Base-by-base conservation (phyloP, 108 stramenopile species). In the Fragilaria crotonensis region DNA sequence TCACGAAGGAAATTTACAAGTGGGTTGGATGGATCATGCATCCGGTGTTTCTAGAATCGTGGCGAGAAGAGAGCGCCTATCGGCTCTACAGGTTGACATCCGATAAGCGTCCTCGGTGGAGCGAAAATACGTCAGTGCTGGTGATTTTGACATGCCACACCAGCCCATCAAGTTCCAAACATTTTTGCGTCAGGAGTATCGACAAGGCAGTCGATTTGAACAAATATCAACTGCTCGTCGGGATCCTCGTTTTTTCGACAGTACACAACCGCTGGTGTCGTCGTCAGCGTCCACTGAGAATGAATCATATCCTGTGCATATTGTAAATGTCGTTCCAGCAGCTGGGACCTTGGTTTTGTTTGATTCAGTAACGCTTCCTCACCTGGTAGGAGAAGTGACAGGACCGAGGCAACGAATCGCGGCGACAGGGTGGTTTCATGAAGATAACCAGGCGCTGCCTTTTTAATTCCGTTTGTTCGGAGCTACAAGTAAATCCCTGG, bases 401-500 rank as follows among this genome's bases (percentile, higher is more conserved):
- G 75, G 75, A 27, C 63, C 33, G 27, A 68, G 75, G 29, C 59
- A 55, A 49, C 30, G 71, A 26, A 67, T 73, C 22, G 79, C 79
- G 25, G 49, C 63, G 29, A 63, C 78, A 17, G 79, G 79, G 9
- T 80, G 79, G 79, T 80, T 80, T 30, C 79, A 80, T 53, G 79
- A 80, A 62, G 68, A 73, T 32, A 72, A 67, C 7, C 78, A 79
- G n/a, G n/a, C n/a, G n/a, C n/a, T n/a, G n/a, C n/a, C n/a, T n/a
- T n/a, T n/a, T n/a, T n/a, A n/a, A n/a, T n/a, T n/a, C n/a, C n/a
- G n/a, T n/a, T n/a, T n/a, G n/a, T n/a, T n/a, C n/a, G n/a, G n/a
- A n/a, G n/a, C n/a, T n/a, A n/a, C n/a, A n/a, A n/a, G n/a, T n/a
- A n/a, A n/a, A n/a, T n/a, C n/a, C n/a, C n/a, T n/a, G n/a, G n/a